phyloP scores from a whole-genome alignment of 441 rosid genomes.

The Macaranga tanarius region DNA sequence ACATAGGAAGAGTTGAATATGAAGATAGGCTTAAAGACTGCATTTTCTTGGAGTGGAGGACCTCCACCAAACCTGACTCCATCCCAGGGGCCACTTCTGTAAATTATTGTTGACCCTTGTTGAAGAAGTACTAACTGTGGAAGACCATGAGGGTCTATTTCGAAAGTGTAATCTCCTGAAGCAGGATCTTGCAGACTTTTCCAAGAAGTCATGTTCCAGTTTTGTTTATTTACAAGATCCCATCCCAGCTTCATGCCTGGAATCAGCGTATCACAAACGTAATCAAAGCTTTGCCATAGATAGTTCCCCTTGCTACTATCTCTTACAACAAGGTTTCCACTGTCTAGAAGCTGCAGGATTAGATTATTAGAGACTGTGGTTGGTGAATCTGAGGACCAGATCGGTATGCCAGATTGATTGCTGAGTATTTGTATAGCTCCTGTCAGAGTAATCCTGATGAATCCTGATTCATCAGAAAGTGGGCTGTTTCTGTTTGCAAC shows the following conservation, averaged over 20 bases:
- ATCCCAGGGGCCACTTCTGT: constrained; percentile 30
- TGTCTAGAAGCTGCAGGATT: constrained; percentile 16
- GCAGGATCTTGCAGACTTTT: constrained; percentile 25
- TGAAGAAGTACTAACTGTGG: constrained; percentile 19
- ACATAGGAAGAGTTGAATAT: not conserved
- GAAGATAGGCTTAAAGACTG: constrained; percentile 9
- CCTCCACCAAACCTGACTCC: constrained; percentile 26
- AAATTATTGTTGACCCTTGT: not conserved
- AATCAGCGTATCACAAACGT: constrained; percentile 23
- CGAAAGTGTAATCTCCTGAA: constrained; percentile 17
- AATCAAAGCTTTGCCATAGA: constrained; percentile 32
- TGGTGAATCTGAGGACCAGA: constrained; percentile 24
- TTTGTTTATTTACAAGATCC: constrained; percentile 11
- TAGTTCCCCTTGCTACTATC: constrained; percentile 12
- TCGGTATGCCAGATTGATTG: not conserved
- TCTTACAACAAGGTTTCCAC: constrained; percentile 25
- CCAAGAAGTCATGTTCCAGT: constrained; percentile 28
- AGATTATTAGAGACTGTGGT: not conserved
- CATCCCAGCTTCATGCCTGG: constrained; percentile 31
- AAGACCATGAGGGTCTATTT: constrained; percentile 19
- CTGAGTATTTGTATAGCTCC: constrained; percentile 8
- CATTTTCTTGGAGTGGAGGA: constrained; percentile 1
- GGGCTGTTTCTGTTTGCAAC: constrained; percentile 28
- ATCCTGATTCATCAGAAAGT: constrained; percentile 13
- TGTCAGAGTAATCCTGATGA: not conserved